Base-by-base conservation (phyloP, 2,329 filamentous ascomycete genomes). In the Cladosporium sp. region DNA sequence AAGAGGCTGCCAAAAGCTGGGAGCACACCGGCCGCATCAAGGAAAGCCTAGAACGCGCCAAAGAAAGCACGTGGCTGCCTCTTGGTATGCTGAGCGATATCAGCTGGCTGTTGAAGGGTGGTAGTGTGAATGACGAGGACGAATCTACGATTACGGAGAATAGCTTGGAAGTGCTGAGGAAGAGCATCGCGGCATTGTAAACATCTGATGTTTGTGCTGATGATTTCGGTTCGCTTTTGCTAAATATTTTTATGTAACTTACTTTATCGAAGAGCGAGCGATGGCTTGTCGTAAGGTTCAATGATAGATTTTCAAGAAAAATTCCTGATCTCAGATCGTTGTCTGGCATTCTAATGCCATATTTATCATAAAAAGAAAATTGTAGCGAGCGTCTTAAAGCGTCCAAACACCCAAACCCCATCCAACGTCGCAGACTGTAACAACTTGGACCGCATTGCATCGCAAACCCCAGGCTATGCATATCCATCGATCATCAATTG, bases 1-100 rank as follows among this genome's bases (percentile, higher is more conserved):
- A 99, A 73, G 83, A 87, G 20, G 94, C 94, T 5, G 94, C 94
- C 1, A 86, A 81, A 65, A 90, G 91, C 67, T 97, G 94, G 91
- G 94, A 99, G 76, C 91, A 97, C 73, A 97, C 94, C 0, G 93
- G 89, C 65, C 81, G 91, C 19, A 80, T 97, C 61, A 94, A 91
- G 73, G 91, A 96, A 73, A 92, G 89, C 59, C 77, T 97, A 60
- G 91, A 96, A 66, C 86, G 85, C 65, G 89, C 88, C 13, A 73
- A 73, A 61, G 74, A 74, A 24, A 90, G 87, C 71, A 89, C 87
- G 48, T 92, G 92, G 67, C 84, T 97, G 57, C 91, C 91, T 0
- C 75, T 97, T 15, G 93, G 93, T 0, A 76, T 95, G 65, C 82
- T 94, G 71, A 97, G 93, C 69, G 93, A 97, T 77, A 81, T 97